Evolutionary conservation across 129 eudicot species (phyloP).

Genomic region (Helianthus annuus): HanXRQr2.0-SUNRISE NC_035447.2:55914481-55914980

Average conservation of each 20-base stretch:
- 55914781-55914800: background rate
- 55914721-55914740: background rate
- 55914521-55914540: slow-evolving; percentile 17
- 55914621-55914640: accelerated
- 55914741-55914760: accelerated
- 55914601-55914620: slow-evolving; percentile 13
- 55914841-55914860: background rate
- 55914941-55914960: too few relatives aligned
- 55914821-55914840: slow-evolving; percentile 19
- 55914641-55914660: background rate
- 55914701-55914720: background rate
- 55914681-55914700: background rate
- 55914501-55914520: background rate
- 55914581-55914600: slow-evolving; percentile 1
- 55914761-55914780: background rate
- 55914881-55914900: background rate
- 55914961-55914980: background rate
- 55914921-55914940: too few relatives aligned
- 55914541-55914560: background rate
- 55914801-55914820: slow-evolving; percentile 1
- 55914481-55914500: background rate
- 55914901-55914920: background rate
- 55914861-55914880: background rate
- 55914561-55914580: background rate
- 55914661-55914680: background rate